phyloP scores from a whole-genome alignment of 2,329 filamentous ascomycete species.

The Ophiobolus disseminans region DNA sequence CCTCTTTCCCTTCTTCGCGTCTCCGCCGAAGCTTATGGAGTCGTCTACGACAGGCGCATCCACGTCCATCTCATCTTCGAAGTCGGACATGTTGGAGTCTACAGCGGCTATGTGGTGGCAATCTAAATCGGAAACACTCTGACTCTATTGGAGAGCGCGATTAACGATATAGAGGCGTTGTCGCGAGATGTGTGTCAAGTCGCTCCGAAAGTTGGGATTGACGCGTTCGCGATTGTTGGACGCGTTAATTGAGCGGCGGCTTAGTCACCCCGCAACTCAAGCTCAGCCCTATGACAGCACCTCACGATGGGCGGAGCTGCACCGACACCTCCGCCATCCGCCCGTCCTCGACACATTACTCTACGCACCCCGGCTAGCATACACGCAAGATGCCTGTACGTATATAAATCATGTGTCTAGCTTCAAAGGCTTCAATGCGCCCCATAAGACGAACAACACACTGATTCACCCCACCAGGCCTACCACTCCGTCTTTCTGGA shows the following conservation, averaged over 20 bases:
- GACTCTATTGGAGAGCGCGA: background rate
- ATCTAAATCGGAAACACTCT: background rate
- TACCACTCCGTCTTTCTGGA: conserved; percentile 97
- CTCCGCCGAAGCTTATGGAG: conserved; percentile 73
- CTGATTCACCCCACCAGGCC: conserved; percentile 65
- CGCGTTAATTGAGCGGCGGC: conserved; percentile 46
- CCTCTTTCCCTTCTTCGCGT: conserved; percentile 85
- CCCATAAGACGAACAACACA: background rate
- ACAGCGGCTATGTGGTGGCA: background rate
- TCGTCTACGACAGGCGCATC: conserved; percentile 63
- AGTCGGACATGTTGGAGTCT: conserved; percentile 59
- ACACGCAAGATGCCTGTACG: conserved; percentile 57
- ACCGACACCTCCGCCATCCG: conserved; percentile 37
- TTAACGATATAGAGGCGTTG: background rate
- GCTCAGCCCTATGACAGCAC: conserved; percentile 45
- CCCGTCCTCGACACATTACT: conserved; percentile 24
- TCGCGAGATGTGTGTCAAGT: background rate
- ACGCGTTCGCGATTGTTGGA: conserved; percentile 29
- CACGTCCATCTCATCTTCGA: conserved; percentile 72
- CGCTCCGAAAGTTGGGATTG: conserved; percentile 4
- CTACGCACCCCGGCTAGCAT: conserved; percentile 19
- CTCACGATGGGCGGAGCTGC: conserved; percentile 34
- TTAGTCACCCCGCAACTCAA: conserved; percentile 38
- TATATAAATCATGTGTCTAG: background rate
- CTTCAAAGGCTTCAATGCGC: conserved; percentile 3